Conservation (phyloP, 2,329 filamentous ascomycete genomes). For the Sclerotinia glacialis region DNA sequence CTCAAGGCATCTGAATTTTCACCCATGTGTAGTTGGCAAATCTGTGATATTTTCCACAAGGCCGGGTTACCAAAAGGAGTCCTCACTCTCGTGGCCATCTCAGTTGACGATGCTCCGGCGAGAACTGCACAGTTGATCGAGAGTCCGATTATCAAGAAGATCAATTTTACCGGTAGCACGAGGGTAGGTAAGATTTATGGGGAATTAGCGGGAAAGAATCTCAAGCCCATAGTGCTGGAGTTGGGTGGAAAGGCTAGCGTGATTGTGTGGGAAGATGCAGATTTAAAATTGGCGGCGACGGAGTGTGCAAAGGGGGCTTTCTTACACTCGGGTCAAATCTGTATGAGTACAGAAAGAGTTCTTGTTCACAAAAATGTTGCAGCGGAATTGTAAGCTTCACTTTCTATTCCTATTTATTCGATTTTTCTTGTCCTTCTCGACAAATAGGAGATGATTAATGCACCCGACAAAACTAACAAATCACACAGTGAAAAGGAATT, state of each 20-base stretch:
- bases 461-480: neutral
- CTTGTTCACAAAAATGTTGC: constrained; percentile 52
- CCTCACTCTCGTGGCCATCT: constrained; percentile 67
- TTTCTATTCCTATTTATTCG: neutral
- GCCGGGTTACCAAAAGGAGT: constrained; percentile 75
- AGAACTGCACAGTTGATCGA: constrained; percentile 68
- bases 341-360: constrained; percentile 81
- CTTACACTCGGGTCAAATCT: constrained; percentile 74
- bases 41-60: constrained; percentile 64
- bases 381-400: constrained; percentile 44
- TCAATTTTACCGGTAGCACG: constrained; percentile 84
- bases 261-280: constrained; percentile 76
- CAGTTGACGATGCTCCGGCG: constrained; percentile 62
- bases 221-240: constrained; percentile 80
- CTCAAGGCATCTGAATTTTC: constrained; percentile 69
- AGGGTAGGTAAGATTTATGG: constrained; percentile 71
- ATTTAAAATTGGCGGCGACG: constrained; percentile 67
- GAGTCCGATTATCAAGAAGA: constrained; percentile 66
- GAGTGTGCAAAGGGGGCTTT: constrained; percentile 70
- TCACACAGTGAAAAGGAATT: neutral
- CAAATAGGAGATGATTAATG: neutral
- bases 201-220: constrained; percentile 63
- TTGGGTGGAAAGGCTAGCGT: constrained; percentile 79
- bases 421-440: neutral
- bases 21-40: constrained; percentile 60